A percentile compares a stretch with the other conserved stretches of the same genome.
Conservation (phyloP, 2,329 filamentous ascomycete species). For the Botryosphaeria agaves region DNA sequence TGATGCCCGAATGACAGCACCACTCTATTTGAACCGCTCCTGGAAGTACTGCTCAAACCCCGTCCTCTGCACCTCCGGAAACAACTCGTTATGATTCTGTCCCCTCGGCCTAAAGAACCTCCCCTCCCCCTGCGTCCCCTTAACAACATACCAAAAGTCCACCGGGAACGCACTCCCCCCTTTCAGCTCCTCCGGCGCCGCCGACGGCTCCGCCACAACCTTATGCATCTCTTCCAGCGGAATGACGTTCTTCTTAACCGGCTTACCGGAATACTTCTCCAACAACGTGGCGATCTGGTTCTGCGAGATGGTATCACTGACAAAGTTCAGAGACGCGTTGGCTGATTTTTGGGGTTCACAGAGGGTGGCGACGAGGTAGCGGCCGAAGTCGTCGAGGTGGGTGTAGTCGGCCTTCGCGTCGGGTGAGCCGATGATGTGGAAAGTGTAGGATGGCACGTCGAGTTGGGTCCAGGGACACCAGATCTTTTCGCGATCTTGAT, state of each 20-base stretch:
- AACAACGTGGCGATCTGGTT: slow-evolving; percentile 8
- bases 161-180: slow-evolving; percentile 7
- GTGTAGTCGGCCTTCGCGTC: slow-evolving; percentile 11
- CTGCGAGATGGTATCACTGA: slow-evolving; percentile 10
- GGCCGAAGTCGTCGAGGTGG: slow-evolving; percentile 10
- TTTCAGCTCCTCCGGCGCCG: slow-evolving; percentile 6
- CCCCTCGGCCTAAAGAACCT: slow-evolving; percentile 8
- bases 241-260: slow-evolving; percentile 5
- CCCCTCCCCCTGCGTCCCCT: slow-evolving; percentile 9
- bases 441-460: slow-evolving; percentile 6
- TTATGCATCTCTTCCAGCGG: slow-evolving; percentile 7
- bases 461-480: slow-evolving; percentile 12
- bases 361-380: slow-evolving; percentile 10
- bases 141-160: slow-evolving; percentile 12
- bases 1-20: too few species aligned
- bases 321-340: slow-evolving; percentile 10
- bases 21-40: too few species aligned
- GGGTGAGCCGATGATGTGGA: slow-evolving; percentile 10
- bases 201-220: slow-evolving; percentile 4
- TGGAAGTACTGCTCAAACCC: slow-evolving; percentile 2
- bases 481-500: slow-evolving; percentile 11
- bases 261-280: slow-evolving; percentile 7
- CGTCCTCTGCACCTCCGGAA: slow-evolving; percentile 2
- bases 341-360: slow-evolving; percentile 8
- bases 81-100: slow-evolving; percentile 8